Evolutionary conservation across 345 rosid genomes (phyloP).

Genomic region (Arabidopsis arenosa): DNA sequence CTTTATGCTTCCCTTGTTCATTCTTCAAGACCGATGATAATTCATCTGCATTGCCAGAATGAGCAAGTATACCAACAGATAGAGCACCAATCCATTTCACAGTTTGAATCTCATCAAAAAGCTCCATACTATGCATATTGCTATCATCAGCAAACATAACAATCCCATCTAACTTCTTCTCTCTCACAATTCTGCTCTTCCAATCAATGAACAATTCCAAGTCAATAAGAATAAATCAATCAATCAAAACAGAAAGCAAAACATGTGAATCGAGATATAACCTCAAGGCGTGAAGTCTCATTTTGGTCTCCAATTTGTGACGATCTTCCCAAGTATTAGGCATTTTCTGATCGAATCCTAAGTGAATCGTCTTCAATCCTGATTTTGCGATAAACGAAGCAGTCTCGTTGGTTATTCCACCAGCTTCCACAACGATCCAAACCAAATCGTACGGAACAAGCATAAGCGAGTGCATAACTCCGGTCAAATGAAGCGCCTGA

Average conservation of each 20-base stretch:
- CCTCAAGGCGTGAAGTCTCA: conserved; percentile 91
- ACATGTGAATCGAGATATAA: conserved; percentile 20
- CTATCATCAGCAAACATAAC: conserved; percentile 97
- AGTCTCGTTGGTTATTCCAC: conserved; percentile 80
- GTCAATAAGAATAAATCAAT: conserved; percentile 9
- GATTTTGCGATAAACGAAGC: conserved; percentile 75
- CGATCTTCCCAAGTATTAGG: conserved; percentile 83
- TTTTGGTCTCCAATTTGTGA: conserved; percentile 65
- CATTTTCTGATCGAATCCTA: conserved; percentile 68
- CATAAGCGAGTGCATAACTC: conserved; percentile 96
- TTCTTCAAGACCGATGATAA: conserved; percentile 34
- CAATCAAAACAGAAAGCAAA: neutral
- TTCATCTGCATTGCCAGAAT: conserved; percentile 60
- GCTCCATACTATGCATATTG: conserved; percentile 95
- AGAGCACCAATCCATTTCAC: conserved; percentile 90
- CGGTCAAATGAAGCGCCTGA: conserved; percentile 91
- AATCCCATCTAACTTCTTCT: conserved; percentile 91
- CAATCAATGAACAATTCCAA: conserved; percentile 13
- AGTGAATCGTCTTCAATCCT: conserved; percentile 68
- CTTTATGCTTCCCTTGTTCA: conserved; percentile 45
- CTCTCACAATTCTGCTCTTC: conserved; percentile 72
- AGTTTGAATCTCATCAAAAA: conserved; percentile 88
- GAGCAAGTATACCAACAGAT: conserved; percentile 83
- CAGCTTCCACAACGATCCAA: conserved; percentile 98
- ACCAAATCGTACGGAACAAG: conserved; percentile 84